A percentile compares a stretch with the other conserved stretches of the same genome.
These are phyloP conservation scores for Fusarium austroafricanum DNA, from an alignment of 2,329 filamentous ascomycete genomes.

Conservation along the genomic window DNA sequence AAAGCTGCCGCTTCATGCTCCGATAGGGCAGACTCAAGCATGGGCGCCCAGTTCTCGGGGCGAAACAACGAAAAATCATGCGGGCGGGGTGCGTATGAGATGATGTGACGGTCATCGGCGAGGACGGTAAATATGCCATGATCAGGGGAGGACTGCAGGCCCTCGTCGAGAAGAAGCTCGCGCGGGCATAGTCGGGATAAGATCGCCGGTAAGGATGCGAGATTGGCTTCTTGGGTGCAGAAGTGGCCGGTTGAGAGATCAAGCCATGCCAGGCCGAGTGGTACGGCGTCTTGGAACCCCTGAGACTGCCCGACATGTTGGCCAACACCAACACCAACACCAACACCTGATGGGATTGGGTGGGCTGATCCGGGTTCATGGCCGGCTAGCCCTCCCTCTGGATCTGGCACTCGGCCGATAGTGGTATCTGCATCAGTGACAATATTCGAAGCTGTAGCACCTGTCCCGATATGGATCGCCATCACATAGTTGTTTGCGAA, in stretches of 20 bases:
- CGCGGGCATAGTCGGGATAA: conserved; percentile 85
- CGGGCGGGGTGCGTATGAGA: conserved; percentile 77
- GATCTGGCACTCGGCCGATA: conserved; percentile 50
- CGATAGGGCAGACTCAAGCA: conserved; percentile 80
- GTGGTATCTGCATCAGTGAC: conserved; percentile 70
- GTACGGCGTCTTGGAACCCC: conserved; percentile 36
- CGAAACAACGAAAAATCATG: conserved; percentile 57
- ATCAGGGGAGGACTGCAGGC: conserved; percentile 66
- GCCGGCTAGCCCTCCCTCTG: conserved; percentile 14
- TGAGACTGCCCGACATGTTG: conserved; percentile 25
- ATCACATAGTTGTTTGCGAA: conserved; percentile 94
- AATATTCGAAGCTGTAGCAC: not conserved
- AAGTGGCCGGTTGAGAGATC: conserved; percentile 97
- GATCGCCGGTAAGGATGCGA: conserved; percentile 79
- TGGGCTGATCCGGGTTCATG: conserved; percentile 38
- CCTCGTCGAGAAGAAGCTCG: conserved; percentile 83
- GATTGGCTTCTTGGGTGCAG: conserved; percentile 80
- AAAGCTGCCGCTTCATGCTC: conserved; percentile 67
- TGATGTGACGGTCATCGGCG: conserved; percentile 78
- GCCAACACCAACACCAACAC: conserved; percentile 25
- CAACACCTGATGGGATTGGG: conserved; percentile 38
- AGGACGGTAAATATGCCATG: conserved; percentile 75
- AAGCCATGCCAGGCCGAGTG: conserved; percentile 88
- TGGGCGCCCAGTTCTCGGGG: conserved; percentile 75
- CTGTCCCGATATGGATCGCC: conserved; percentile 69